phyloP scores from a whole-genome alignment of 2,329 filamentous ascomycete species.

The Talaromyces sp. region DNA sequence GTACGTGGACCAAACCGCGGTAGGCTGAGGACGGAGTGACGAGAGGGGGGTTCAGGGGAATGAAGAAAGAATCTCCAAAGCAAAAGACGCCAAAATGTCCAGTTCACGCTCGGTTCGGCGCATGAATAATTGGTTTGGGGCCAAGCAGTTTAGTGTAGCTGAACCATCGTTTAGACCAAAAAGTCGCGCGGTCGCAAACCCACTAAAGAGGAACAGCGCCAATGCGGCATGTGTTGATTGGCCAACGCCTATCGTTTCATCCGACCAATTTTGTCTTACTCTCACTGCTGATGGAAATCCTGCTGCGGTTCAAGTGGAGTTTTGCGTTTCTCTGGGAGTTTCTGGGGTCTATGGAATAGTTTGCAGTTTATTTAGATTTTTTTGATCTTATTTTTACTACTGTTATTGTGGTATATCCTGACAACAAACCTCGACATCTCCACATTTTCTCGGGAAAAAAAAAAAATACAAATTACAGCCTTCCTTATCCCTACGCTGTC shows the following conservation, averaged over 20 bases:
- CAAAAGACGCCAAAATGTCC: neutral
- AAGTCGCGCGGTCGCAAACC: conserved; percentile 21
- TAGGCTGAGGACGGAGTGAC: neutral
- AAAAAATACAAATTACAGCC: neutral
- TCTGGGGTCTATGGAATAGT: too few relatives aligned
- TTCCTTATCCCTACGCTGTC: neutral
- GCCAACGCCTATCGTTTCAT: neutral
- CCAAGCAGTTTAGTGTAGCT: conserved; percentile 5
- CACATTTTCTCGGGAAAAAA: neutral
- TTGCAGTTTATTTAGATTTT: neutral
- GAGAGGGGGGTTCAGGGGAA: neutral
- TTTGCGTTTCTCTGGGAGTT: too few relatives aligned
- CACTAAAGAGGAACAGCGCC: conserved; percentile 10
- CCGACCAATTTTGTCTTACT: neutral
- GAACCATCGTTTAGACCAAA: conserved; percentile 13
- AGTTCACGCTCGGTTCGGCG: neutral
- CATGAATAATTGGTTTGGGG: conserved; percentile 1
- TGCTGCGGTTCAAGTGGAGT: neutral
- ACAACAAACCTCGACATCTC: neutral
- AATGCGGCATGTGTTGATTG: conserved; percentile 15
- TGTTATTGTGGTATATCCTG: too few relatives aligned
- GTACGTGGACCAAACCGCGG: conserved; percentile 6
- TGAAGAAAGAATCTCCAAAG: neutral
- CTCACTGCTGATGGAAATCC: neutral
- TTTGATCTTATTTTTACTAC: neutral